These are phyloP conservation scores for Durusdinium trenchii DNA, from an alignment of 73 alveolate genomes.

Conservation along the genomic window DNA sequence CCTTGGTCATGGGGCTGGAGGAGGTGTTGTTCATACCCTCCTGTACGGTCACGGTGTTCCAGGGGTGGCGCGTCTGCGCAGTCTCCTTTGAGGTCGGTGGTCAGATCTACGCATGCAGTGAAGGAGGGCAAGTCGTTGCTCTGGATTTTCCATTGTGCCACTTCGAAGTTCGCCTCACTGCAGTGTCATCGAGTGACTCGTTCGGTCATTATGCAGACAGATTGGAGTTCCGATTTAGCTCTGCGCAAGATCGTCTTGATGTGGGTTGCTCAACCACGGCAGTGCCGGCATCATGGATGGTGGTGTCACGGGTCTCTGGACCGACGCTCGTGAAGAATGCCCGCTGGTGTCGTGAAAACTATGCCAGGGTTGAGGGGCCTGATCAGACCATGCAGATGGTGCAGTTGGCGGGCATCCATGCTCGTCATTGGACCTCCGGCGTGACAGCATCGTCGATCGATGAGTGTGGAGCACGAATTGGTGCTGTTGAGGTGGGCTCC, in stretches of 20 bases:
- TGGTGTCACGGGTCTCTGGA: not conserved
- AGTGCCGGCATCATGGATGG: not conserved
- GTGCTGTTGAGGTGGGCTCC: not conserved
- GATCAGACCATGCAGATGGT: not conserved
- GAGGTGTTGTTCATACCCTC: too few relatives aligned
- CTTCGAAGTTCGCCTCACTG: not conserved
- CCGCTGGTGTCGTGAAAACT: not conserved
- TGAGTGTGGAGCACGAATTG: not conserved
- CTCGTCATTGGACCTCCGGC: not conserved
- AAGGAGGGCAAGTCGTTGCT: not conserved
- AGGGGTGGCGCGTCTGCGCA: not conserved
- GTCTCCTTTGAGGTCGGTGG: not conserved
- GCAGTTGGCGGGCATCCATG: conserved; percentile 6
- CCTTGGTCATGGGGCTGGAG: too few relatives aligned
- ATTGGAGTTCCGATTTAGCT: not conserved
- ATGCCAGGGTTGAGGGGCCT: not conserved
- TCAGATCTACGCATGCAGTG: not conserved
- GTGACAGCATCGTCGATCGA: not conserved
- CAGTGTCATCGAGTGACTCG: not conserved
- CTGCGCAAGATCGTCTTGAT: not conserved
- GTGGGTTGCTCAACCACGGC: not conserved
- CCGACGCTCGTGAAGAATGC: not conserved
- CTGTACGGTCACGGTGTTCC: too few relatives aligned
- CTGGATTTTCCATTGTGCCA: not conserved
- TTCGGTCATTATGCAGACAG: not conserved